These are phyloP conservation scores for Forsythia viridissima DNA, from an alignment of 257 asterid genomes.

Conservation along the genomic window DNA sequence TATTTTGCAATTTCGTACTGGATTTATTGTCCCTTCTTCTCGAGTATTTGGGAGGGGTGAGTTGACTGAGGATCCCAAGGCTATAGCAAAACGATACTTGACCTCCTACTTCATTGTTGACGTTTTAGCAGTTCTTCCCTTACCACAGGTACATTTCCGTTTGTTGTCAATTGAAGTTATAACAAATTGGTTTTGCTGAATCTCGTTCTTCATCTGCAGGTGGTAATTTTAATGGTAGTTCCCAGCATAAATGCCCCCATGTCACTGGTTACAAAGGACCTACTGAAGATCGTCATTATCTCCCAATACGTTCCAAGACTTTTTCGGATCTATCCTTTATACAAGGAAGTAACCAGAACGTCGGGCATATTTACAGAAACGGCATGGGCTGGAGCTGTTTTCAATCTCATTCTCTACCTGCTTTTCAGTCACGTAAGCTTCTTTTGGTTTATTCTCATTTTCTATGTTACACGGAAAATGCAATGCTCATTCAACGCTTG, in stretches of 20 bases:
- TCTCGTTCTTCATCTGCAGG: conserved; percentile 32
- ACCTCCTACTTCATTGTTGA: conserved; percentile 53
- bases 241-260: conserved; percentile 34
- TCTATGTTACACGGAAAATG: background rate
- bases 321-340: conserved; percentile 54
- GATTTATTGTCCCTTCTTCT: conserved; percentile 55
- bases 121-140: conserved; percentile 59
- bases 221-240: conserved; percentile 33
- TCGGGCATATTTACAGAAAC: conserved; percentile 63
- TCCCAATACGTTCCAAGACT: conserved; percentile 56
- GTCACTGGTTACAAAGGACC: conserved; percentile 45
- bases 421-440: conserved; percentile 64
- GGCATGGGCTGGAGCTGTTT: conserved; percentile 74
- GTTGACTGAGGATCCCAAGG: conserved; percentile 47
- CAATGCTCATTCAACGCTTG: background rate
- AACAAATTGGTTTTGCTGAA: background rate
- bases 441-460: background rate
- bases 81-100: conserved; percentile 59
- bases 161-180: background rate
- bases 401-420: conserved; percentile 65
- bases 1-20: conserved; percentile 60
- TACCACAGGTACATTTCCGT: conserved; percentile 57
- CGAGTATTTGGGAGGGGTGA: conserved; percentile 73
- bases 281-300: conserved; percentile 40
- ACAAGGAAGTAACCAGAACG: conserved; percentile 51